Base-by-base conservation (phyloP, 176 grass and related monocot genomes). In the Ananas comosus region DNA sequence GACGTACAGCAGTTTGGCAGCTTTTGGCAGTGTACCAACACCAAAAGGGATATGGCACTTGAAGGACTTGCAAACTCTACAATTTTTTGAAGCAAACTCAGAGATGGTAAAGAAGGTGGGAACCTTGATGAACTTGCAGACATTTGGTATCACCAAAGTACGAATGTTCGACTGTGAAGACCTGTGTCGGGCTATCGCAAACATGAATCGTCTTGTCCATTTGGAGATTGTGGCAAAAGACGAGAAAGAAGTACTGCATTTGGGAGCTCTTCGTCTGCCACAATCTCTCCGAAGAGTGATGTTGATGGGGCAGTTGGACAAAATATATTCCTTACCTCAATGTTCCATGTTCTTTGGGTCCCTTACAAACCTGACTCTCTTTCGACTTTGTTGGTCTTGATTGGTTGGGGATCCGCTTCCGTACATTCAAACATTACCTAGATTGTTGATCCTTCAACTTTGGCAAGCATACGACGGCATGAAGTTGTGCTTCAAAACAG, bases 401-500 rank as follows among this genome's bases (percentile, higher is more conserved):
- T 53, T 87, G 47, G 66, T 79, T 12, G 70, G 49, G 9, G 65
- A 82, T 47, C 76, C 84, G 47, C 59, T 79, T 69, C 29, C 66
- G 0, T 64, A 19, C 53, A 74, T 78, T 1, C 1, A 28, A 11
- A 14, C 48, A 33, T 48, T 76, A 51, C 29, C 6, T 67, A 58
- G 51, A 49, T 50, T 88, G 64, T 50, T 47, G 0, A 0, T 0
- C 4, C 67, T 88, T 53, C 0, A 0, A 0, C 47, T 85, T 53
- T 10, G 0, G 10, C 66, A 63, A 42, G 82, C 86, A 14, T 88
- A 79, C 48, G 63, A 79, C 16, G 78, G 86, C 2, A 72, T 67
- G 2, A 48, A 1, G 8, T 12, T 88, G 53, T 47, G 1, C 50
- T 68, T 86, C 49, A 12, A 49, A 9, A 6, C 3, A 6, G 8